A percentile compares a stretch with the other conserved stretches of the same genome.
Conservation (phyloP, 2,329 filamentous ascomycete species). For the Lanzia echinophila region DNA sequence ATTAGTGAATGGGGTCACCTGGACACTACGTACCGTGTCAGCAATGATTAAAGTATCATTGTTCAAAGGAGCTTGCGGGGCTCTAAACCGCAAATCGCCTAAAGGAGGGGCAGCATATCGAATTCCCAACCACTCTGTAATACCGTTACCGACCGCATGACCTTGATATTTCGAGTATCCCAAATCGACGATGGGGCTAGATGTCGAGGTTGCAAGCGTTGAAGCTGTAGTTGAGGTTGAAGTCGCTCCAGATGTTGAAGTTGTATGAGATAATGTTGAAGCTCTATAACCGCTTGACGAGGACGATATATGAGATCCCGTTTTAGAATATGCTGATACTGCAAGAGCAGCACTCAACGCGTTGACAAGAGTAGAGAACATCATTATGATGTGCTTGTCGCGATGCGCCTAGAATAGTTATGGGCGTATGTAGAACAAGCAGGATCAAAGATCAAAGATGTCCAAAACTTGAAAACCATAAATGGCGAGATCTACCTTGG, state of each 20-base stretch:
- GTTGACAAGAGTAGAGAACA: too few species aligned
- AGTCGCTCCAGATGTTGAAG: background rate
- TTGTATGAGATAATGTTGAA: background rate
- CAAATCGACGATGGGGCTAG: conserved; percentile 42
- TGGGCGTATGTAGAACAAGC: too few species aligned
- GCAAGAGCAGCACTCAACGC: too few species aligned
- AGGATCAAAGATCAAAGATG: too few species aligned
- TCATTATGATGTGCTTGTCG: too few species aligned
- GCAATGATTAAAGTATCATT: conserved; percentile 20
- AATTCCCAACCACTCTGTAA: conserved; percentile 68
- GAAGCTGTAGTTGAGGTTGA: background rate
- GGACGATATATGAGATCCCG: too few species aligned
- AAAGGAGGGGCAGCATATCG: conserved; percentile 66
- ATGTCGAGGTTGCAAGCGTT: background rate
- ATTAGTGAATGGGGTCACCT: background rate
- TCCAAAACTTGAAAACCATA: too few species aligned
- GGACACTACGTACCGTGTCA: conserved; percentile 20
- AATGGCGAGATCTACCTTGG: too few species aligned
- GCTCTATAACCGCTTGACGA: too few species aligned
- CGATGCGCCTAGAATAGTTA: too few species aligned
- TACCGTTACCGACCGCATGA: conserved; percentile 43
- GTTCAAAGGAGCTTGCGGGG: conserved; percentile 54
- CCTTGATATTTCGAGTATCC: conserved; percentile 63
- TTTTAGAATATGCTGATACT: too few species aligned
- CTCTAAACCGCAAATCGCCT: conserved; percentile 58